Evolutionary conservation across 306 rosid genomes (phyloP).

Genomic region (Quercus cerris): DNA sequence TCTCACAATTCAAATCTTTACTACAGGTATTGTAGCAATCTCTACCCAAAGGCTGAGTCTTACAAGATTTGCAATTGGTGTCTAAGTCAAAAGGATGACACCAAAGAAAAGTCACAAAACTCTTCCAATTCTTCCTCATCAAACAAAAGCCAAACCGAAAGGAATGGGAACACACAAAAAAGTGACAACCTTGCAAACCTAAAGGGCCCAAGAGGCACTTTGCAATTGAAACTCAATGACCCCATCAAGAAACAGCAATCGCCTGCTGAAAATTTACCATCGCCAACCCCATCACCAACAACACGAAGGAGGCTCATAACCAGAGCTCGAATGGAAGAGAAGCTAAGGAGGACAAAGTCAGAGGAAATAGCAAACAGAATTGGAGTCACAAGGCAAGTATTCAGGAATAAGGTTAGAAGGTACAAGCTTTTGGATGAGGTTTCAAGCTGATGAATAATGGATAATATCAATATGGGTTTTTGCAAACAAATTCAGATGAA

Average conservation of each 20-base stretch:
- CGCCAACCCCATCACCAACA: conserved; percentile 36
- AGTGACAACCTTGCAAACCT: neutral
- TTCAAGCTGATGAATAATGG: conserved; percentile 47
- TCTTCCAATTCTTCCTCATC: conserved; percentile 79
- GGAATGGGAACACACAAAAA: neutral
- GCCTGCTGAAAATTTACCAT: conserved; percentile 33
- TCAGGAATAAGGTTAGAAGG: conserved; percentile 90
- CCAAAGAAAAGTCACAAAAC: conserved; percentile 58
- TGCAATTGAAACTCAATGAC: conserved; percentile 36
- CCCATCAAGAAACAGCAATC: conserved; percentile 64
- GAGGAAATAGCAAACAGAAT: conserved; percentile 40
- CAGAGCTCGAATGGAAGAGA: conserved; percentile 42
- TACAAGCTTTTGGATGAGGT: conserved; percentile 96
- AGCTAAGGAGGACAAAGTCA: conserved; percentile 58
- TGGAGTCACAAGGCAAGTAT: conserved; percentile 51
- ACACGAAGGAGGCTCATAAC: conserved; percentile 57
- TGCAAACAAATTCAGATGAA: neutral
- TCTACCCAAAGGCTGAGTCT: conserved; percentile 61
- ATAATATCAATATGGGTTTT: conserved; percentile 6
- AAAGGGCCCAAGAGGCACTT: conserved; percentile 26
- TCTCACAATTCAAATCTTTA: neutral
- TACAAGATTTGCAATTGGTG: conserved; percentile 86
- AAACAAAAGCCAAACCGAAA: conserved; percentile 22
- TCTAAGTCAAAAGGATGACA: conserved; percentile 52
- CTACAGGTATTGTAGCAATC: conserved; percentile 80